phyloP scores from a whole-genome alignment of 169 alveolate species.

The Plasmodium billcollinsi region DNA sequence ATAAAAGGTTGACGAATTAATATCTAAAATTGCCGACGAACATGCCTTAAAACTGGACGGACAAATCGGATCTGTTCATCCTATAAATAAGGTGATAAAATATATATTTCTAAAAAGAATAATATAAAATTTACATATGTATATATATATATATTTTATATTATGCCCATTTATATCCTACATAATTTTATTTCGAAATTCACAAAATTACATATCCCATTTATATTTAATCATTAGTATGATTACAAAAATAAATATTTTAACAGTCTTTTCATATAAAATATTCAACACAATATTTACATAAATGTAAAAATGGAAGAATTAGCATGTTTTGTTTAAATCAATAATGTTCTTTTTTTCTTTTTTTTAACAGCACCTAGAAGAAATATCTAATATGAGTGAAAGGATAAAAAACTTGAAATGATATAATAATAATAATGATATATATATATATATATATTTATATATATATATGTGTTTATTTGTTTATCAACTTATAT shows the following conservation, averaged over 20 bases:
- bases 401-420: conserved; percentile 71
- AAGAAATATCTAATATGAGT: conserved; percentile 71
- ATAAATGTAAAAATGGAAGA: not conserved
- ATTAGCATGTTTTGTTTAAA: not conserved
- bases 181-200: no score
- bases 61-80: conserved; percentile 56
- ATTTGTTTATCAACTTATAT: not conserved
- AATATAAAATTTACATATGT: not conserved
- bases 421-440: not conserved
- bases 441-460: not conserved
- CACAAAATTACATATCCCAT: no score
- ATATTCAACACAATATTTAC: not conserved
- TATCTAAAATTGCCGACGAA: conserved; percentile 72
- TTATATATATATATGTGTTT: conserved; percentile 12
- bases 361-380: conserved; percentile 44
- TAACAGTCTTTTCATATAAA: no score
- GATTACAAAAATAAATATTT: no score
- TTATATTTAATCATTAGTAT: no score
- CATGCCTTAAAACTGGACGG: conserved; percentile 66
- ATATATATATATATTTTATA: not conserved
- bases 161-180: no score
- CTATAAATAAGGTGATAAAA: conserved; percentile 44
- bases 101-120: not conserved
- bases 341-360: not conserved
- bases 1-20: conserved; percentile 50